Conservation (phyloP, 2,329 filamentous ascomycete species). For the Diaporthe australafricana region DNA sequence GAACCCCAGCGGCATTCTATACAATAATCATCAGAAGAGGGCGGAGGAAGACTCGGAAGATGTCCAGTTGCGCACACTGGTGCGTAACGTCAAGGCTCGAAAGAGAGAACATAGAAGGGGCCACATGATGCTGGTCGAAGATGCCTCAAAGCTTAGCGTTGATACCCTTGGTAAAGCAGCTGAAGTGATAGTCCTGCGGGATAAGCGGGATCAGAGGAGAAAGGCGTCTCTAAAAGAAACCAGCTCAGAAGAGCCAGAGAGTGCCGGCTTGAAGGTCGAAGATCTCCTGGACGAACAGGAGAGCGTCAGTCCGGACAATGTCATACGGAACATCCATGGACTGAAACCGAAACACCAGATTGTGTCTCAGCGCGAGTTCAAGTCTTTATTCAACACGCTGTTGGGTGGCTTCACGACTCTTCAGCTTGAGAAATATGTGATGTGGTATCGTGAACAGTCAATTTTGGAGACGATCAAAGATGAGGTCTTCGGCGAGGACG, state of each 20-base stretch:
- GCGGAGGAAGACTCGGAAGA: not conserved
- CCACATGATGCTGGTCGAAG: conserved; percentile 33
- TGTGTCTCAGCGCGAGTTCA: conserved; percentile 55
- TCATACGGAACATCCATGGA: conserved; percentile 59
- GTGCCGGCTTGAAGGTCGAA: not conserved
- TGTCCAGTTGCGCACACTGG: not conserved
- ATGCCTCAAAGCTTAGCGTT: conserved; percentile 42
- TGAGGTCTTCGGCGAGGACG: conserved; percentile 5
- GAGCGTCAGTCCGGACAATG: conserved; percentile 47
- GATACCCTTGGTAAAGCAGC: conserved; percentile 53
- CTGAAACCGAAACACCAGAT: conserved; percentile 57
- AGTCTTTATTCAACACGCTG: conserved; percentile 52
- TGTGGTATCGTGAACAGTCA: conserved; percentile 29
- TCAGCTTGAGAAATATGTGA: conserved; percentile 58
- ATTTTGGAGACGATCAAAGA: conserved; percentile 41
- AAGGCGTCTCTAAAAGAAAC: not conserved
- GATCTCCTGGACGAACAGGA: conserved; percentile 39
- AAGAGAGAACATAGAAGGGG: conserved; percentile 33
- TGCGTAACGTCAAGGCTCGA: conserved; percentile 28
- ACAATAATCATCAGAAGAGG: not conserved
- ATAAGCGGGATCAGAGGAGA: conserved; percentile 42
- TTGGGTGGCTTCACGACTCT: conserved; percentile 57
- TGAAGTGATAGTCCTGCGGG: conserved; percentile 60
- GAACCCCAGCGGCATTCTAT: not conserved
- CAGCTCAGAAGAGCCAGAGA: not conserved